Base-by-base conservation (phyloP, 2,329 filamentous ascomycete species). In the Boeremia lycopersici region DNA sequence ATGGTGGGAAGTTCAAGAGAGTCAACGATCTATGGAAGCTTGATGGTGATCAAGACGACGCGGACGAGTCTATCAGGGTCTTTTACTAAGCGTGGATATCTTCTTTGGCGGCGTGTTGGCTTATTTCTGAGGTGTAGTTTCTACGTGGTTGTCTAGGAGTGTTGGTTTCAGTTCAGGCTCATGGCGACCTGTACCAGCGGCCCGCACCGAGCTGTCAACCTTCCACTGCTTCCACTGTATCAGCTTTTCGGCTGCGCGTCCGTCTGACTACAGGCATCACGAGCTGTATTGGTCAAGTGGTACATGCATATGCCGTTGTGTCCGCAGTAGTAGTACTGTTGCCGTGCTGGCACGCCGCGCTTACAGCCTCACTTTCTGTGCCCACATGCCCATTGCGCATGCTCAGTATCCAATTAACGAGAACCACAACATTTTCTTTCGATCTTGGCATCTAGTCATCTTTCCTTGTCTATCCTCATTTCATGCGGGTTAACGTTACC, bases 21-120 rank as follows among this genome's bases (percentile, higher is more conserved):
- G 62, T 72, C 0, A 53, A 64, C 10, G 45, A 68, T 6, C 49
- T 74, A 0, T 71, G 67, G 65, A 59, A 59, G 43, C 47, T 74
- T 13, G 58, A 61, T 2, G 59, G 70, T 7, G 62, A 65, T 6
- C 45, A 56, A 2, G 29, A 57, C 0, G 57, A 67, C 9, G 57
- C 61, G 4, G 51, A 63, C 0, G 55, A 56, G 1, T 43, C 49
- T 6, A 44, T 69, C 13, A 64, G 67, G n/a, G 55, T 69, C 1
- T 74, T 73, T 47, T 74, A 70, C 56, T 74, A 59, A 64, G 17
- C n/a, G 11, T 5, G 23, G 23, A 12, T 4, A 15, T 13, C 19
- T 9, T 11, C 13, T 25, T n/a, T 8, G 31, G 15, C 13, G 19
- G 3, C 17, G 35, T 9, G 8, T 19, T 13, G n/a, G 13, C 6